These are phyloP conservation scores for Histomonas meleagridis DNA, from an alignment of 208 protist species.

Conservation along the genomic window DNA sequence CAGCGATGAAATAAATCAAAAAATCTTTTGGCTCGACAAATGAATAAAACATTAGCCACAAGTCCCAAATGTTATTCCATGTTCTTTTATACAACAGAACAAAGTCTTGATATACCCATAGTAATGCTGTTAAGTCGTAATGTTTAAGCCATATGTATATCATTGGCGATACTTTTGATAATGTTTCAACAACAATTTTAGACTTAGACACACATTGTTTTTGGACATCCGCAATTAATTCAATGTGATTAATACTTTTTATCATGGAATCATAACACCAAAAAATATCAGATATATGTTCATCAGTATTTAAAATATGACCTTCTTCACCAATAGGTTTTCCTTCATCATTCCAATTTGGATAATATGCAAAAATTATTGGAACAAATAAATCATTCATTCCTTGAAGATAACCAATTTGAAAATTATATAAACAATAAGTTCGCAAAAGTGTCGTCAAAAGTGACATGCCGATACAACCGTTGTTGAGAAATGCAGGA, in stretches of 20 bases:
- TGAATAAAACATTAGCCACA: not conserved
- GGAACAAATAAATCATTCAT: constrained; percentile 37
- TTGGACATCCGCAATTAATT: not conserved
- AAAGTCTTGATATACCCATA: not conserved
- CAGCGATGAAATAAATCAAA: not conserved
- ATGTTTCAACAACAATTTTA: not conserved
- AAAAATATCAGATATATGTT: not conserved
- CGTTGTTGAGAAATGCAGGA: not conserved
- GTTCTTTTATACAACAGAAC: not conserved
- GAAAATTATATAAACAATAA: not conserved
- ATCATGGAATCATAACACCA: not conserved
- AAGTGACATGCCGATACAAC: not conserved
- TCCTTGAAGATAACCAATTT: constrained; percentile 3
- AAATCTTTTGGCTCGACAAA: not conserved
- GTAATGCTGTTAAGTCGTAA: not conserved
- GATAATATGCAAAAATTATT: not conserved
- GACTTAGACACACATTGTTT: not conserved
- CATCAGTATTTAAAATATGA: not conserved
- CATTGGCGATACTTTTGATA: not conserved
- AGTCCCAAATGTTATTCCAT: not conserved
- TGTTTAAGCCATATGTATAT: not conserved
- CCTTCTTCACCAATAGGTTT: not conserved
- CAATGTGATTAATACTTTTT: not conserved
- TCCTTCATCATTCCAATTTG: not conserved
- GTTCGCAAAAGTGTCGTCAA: not conserved